Conservation (phyloP, 345 rosid species). For the Trapa incisa region DNA sequence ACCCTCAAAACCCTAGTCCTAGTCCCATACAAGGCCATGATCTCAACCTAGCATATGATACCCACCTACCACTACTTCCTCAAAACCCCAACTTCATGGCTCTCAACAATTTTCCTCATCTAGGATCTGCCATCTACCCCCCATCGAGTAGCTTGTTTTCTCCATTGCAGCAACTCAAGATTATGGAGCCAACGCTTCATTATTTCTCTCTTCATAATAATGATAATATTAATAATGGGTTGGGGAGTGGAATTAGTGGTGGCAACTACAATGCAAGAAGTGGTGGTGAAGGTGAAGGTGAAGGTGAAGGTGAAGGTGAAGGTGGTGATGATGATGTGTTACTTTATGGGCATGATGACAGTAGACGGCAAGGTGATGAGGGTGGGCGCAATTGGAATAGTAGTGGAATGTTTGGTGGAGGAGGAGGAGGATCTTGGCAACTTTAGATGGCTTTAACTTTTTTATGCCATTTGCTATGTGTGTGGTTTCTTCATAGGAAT, state of each 20-base stretch:
- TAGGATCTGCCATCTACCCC: slow-evolving; percentile 3
- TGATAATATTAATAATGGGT: slow-evolving; percentile 3
- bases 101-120: slow-evolving; percentile 7
- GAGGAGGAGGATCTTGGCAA: slow-evolving; percentile 1
- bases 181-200: slow-evolving; percentile 24
- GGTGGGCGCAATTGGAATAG: slow-evolving; percentile 1
- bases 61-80: slow-evolving; percentile 8
- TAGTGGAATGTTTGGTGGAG: background rate
- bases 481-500: background rate
- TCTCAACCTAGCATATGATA: slow-evolving; percentile 23
- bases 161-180: slow-evolving; percentile 17
- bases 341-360: background rate
- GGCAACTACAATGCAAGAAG: background rate
- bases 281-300: background rate
- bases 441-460: background rate
- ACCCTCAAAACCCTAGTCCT: slow-evolving; percentile 27
- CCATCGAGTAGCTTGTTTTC: slow-evolving; percentile 17
- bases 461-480: background rate
- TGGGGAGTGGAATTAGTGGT: background rate
- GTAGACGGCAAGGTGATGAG: background rate
- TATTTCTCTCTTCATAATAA: slow-evolving; percentile 21
- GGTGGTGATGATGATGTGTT: background rate
- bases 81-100: slow-evolving; percentile 20
- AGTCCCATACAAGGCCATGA: slow-evolving; percentile 25
- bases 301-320: background rate